A percentile compares a stretch with the other conserved stretches of the same genome.
phyloP scores from a whole-genome alignment of 1,284 basidiomycete genomes.

The Schizopora paradoxa region DNA sequence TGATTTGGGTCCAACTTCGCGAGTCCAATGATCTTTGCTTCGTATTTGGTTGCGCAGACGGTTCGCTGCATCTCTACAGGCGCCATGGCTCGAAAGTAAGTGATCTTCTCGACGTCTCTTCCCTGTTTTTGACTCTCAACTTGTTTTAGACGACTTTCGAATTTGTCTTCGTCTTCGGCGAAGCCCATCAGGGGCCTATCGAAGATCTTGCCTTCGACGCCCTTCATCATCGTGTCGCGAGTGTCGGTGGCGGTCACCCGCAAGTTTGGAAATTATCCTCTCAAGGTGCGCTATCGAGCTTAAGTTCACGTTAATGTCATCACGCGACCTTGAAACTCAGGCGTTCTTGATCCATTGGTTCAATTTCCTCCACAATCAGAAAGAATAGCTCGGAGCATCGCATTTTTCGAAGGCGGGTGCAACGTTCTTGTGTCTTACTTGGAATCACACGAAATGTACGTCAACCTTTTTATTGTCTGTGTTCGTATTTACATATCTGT shows the following conservation, averaged over 20 bases:
- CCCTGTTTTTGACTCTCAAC: neutral
- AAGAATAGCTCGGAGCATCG: too few relatives aligned
- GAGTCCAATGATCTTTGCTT: neutral
- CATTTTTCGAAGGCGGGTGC: too few relatives aligned
- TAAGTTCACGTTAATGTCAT: too few relatives aligned
- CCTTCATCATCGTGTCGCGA: neutral
- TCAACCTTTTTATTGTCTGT: too few relatives aligned
- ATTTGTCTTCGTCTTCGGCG: too few relatives aligned
- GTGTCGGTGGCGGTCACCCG: neutral
- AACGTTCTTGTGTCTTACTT: too few relatives aligned
- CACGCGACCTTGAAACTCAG: too few relatives aligned
- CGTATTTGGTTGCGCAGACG: neutral
- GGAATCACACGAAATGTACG: too few relatives aligned
- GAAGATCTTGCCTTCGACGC: neutral
- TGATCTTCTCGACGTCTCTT: neutral
- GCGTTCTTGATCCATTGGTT: neutral
- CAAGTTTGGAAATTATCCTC: neutral
- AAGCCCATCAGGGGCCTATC: neutral
- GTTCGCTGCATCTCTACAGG: neutral
- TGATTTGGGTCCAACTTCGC: neutral
- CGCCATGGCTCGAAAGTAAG: neutral
- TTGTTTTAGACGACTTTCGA: too few relatives aligned
- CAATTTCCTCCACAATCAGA: neutral
- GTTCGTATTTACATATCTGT: too few relatives aligned
- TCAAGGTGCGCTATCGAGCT: neutral